phyloP scores from a whole-genome alignment of 192 early-diverging fungal species.

The Mortierella alpina region DNA sequence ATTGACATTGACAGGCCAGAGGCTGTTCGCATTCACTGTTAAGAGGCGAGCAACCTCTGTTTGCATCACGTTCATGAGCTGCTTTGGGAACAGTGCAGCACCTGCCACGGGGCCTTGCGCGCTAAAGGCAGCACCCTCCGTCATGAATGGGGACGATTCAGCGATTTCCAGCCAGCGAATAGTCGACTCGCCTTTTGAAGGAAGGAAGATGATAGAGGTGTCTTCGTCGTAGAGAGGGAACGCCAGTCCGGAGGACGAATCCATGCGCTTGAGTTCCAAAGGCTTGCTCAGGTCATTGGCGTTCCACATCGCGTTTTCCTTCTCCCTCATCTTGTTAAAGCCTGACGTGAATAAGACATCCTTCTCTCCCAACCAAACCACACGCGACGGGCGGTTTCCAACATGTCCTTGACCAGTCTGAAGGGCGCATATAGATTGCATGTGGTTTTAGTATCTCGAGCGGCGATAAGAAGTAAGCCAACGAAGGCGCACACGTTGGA shows the following conservation, averaged over 20 bases:
- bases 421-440: too few species aligned
- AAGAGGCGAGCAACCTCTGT: conserved; percentile 76
- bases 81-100: conserved; percentile 79
- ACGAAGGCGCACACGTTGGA: background rate
- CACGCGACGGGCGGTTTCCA: conserved; percentile 73
- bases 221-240: conserved; percentile 85
- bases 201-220: conserved; percentile 79
- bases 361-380: conserved; percentile 76
- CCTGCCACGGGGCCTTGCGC: conserved; percentile 60
- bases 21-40: conserved; percentile 63
- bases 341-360: conserved; percentile 78
- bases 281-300: conserved; percentile 68
- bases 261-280: conserved; percentile 67
- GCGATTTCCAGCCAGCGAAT: conserved; percentile 76
- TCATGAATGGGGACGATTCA: conserved; percentile 56
- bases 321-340: conserved; percentile 73
- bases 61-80: conserved; percentile 74
- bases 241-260: conserved; percentile 76
- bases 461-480: too few species aligned
- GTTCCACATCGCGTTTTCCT: conserved; percentile 85
- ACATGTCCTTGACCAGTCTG: conserved; percentile 63
- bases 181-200: conserved; percentile 70
- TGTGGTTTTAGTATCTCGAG: too few species aligned
- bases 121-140: conserved; percentile 58
- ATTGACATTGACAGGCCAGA: conserved; percentile 76